These are phyloP conservation scores for Trypanosoma boissoni DNA, from an alignment of 208 protist genomes.

Conservation along the genomic window DNA sequence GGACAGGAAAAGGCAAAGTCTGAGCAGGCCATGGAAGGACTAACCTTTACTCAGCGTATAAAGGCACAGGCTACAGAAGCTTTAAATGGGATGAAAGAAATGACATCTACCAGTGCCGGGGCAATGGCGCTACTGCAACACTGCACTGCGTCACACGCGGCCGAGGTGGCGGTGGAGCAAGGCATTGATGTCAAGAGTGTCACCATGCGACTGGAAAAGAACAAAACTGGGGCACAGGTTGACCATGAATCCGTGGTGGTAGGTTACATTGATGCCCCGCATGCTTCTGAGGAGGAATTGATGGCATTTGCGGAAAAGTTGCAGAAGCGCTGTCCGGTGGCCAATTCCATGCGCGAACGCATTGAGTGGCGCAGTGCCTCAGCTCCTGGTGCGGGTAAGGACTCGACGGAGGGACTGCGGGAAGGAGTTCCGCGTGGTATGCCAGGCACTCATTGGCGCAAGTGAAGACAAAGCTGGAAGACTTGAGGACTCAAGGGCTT, in stretches of 20 bases:
- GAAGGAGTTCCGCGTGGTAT: constrained; percentile 6
- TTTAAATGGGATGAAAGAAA: constrained; percentile 32
- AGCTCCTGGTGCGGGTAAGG: neutral
- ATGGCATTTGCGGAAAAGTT: constrained; percentile 71
- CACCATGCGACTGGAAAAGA: constrained; percentile 71
- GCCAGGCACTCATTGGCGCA: too few relatives aligned
- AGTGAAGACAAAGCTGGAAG: too few relatives aligned
- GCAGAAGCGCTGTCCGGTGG: constrained; percentile 71
- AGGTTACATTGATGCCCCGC: constrained; percentile 83
- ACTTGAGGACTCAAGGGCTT: too few relatives aligned
- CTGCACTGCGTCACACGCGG: constrained; percentile 82
- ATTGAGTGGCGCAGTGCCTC: constrained; percentile 29
- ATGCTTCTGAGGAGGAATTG: constrained; percentile 61
- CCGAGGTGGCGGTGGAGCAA: constrained; percentile 78
- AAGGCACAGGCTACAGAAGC: constrained; percentile 26
- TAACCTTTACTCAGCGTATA: constrained; percentile 25
- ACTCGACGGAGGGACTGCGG: constrained; percentile 4
- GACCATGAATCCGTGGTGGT: constrained; percentile 65
- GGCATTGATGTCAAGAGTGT: constrained; percentile 82
- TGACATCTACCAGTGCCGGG: constrained; percentile 58
- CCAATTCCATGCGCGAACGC: constrained; percentile 43
- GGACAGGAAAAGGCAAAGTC: neutral
- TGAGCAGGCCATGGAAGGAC: constrained; percentile 24
- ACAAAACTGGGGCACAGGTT: constrained; percentile 22
- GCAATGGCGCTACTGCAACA: constrained; percentile 79